Conservation (phyloP, 1,139 yeast species). For the Saccharomycopsis hybrid region DNA sequence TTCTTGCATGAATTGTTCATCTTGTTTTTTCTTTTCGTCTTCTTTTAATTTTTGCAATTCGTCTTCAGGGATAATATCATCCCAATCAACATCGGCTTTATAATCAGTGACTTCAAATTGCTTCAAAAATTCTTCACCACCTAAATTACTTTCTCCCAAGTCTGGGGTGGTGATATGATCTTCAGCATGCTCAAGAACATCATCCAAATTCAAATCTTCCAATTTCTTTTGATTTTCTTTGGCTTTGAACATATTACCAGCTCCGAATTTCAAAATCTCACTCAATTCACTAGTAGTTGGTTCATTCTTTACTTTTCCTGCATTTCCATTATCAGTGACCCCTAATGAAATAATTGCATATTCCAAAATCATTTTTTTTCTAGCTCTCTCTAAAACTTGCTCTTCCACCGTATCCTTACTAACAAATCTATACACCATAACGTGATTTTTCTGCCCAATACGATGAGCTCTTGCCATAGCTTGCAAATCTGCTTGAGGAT, state of each 20-base stretch:
- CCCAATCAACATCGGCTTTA: conserved; percentile 98
- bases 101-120: conserved; percentile 98
- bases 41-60: conserved; percentile 85
- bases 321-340: conserved; percentile 66
- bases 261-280: conserved; percentile 95
- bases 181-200: conserved; percentile 93
- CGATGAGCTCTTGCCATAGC: conserved; percentile 99
- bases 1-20: conserved; percentile 80
- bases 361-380: conserved; percentile 96
- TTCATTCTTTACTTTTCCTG: conserved; percentile 49
- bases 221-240: conserved; percentile 89
- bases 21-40: conserved; percentile 80
- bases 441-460: conserved; percentile 97
- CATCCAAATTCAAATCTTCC: conserved; percentile 93
- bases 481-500: conserved; percentile 96
- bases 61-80: conserved; percentile 95
- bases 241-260: conserved; percentile 95
- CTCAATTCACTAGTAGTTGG: conserved; percentile 82
- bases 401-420: conserved; percentile 97
- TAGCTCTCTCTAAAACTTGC: conserved; percentile 91
- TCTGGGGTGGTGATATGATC: conserved; percentile 97
- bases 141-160: conserved; percentile 90
- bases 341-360: conserved; percentile 96
- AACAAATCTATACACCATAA: conserved; percentile 92
- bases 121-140: conserved; percentile 95